A percentile compares a stretch with the other conserved stretches of the same genome.
Evolutionary conservation across 2,329 filamentous ascomycete genomes (phyloP).

Genomic region (Aspergillus unguis): DNA sequence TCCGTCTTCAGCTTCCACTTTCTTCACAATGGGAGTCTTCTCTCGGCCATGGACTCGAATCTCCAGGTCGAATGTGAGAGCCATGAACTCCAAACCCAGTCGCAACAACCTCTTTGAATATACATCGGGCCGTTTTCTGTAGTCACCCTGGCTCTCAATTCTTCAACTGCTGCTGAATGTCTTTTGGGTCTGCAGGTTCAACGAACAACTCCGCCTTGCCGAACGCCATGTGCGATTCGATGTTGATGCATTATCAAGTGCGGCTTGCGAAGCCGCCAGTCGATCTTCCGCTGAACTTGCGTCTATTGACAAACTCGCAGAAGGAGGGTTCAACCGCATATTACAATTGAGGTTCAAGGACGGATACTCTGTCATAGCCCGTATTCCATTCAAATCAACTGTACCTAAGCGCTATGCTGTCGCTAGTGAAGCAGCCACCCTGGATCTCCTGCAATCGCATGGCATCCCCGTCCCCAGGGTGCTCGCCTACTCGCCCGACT

Average conservation of each 20-base stretch:
- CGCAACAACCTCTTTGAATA: background rate
- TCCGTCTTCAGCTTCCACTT: too few species aligned
- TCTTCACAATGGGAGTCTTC: too few species aligned
- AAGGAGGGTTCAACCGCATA: conserved; percentile 39
- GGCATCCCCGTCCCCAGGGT: conserved; percentile 39
- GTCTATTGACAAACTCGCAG: conserved; percentile 29
- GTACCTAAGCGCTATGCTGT: conserved; percentile 29
- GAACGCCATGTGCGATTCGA: conserved; percentile 6
- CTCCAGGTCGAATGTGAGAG: too few species aligned
- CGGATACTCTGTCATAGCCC: conserved; percentile 28
- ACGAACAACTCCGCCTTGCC: background rate
- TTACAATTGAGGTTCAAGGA: conserved; percentile 33
- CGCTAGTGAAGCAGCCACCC: conserved; percentile 39
- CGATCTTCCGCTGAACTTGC: background rate
- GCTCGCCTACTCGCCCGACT: conserved; percentile 32
- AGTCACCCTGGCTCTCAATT: background rate
- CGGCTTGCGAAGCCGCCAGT: background rate
- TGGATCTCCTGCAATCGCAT: conserved; percentile 28
- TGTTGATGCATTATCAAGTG: conserved; percentile 1
- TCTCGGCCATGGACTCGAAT: too few species aligned
- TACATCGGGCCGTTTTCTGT: conserved; percentile 8
- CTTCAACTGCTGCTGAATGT: background rate
- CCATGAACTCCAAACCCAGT: too few species aligned
- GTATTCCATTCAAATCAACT: conserved; percentile 33
- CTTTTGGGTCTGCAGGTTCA: background rate